Percentiles rank a stretch among this genome's conserved stretches.
Conservation (phyloP, 805 yeast genomes). For the Kodamaea sagamina region DNA sequence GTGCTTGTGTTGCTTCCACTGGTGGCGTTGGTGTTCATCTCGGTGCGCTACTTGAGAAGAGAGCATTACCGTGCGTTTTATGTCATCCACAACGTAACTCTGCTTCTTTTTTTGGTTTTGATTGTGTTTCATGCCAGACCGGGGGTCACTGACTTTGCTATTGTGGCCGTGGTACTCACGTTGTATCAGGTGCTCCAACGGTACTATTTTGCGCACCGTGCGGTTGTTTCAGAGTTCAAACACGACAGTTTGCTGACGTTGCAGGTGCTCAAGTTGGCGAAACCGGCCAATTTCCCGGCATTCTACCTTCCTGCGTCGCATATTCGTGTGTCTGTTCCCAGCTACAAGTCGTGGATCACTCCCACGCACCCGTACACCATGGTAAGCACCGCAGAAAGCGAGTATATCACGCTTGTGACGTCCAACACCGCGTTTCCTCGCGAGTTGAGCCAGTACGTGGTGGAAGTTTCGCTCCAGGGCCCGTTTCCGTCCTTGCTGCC, state of each 20-base stretch:
- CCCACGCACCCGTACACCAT: conserved; percentile 71
- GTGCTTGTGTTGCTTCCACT: conserved; percentile 41
- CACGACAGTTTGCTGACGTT: conserved; percentile 20
- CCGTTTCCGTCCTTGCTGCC: conserved; percentile 48
- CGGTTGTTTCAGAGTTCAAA: conserved; percentile 17
- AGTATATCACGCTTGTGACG: conserved; percentile 41
- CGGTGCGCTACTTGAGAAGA: conserved; percentile 52
- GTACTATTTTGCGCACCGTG: conserved; percentile 19
- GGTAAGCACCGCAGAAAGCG: conserved; percentile 13
- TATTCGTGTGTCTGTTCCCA: conserved; percentile 22
- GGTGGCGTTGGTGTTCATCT: conserved; percentile 42
- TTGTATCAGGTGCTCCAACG: conserved; percentile 40
- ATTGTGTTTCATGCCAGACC: conserved; percentile 71
- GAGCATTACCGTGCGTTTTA: conserved; percentile 55
- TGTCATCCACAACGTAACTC: conserved; percentile 53
- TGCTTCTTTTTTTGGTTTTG: conserved; percentile 46
- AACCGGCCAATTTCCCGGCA: conserved; percentile 22
- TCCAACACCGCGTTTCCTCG: conserved; percentile 17
- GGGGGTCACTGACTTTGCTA: conserved; percentile 46
- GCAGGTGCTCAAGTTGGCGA: conserved; percentile 22
- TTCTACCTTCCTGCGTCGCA: conserved; percentile 58
- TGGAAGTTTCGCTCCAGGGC: conserved; percentile 12
- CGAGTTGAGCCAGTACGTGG: conserved; percentile 11
- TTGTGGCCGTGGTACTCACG: conserved; percentile 26
- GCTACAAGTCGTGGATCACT: conserved; percentile 34